These are phyloP conservation scores for Phytophthora capsici DNA, from an alignment of 352 stramenopile genomes.

Conservation along the genomic window DNA sequence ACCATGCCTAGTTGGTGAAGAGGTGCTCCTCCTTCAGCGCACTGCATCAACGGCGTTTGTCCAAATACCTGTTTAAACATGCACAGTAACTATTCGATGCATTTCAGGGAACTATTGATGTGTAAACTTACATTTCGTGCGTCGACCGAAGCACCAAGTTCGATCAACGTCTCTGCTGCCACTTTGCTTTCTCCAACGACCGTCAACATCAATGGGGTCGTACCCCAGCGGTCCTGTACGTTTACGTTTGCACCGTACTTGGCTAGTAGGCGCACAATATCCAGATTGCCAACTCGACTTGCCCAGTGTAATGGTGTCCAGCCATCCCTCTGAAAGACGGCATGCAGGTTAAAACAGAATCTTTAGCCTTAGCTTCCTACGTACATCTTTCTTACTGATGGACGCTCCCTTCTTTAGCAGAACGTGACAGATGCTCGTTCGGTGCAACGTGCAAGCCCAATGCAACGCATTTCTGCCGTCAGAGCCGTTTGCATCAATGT, in stretches of 20 bases:
- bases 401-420: constrained; percentile 82
- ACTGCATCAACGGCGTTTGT: constrained; percentile 77
- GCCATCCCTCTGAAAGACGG: constrained; percentile 54
- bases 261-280: constrained; percentile 79
- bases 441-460: constrained; percentile 80
- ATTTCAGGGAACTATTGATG: background rate
- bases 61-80: constrained; percentile 60
- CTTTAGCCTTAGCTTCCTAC: constrained; percentile 2
- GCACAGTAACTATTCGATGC: background rate
- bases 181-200: constrained; percentile 72
- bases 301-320: constrained; percentile 84
- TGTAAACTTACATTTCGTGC: constrained; percentile 58
- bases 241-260: constrained; percentile 82
- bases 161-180: constrained; percentile 68
- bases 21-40: constrained; percentile 58
- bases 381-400: constrained; percentile 80
- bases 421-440: constrained; percentile 81
- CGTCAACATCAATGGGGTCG: constrained; percentile 81
- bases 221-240: constrained; percentile 77
- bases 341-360: background rate
- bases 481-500: constrained; percentile 77
- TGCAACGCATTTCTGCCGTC: constrained; percentile 83
- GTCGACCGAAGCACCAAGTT: constrained; percentile 74
- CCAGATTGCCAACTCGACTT: constrained; percentile 73
- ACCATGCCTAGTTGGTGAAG: constrained; percentile 79